Conservation (phyloP, 2,329 filamentous ascomycete genomes). For the Hypoxylon sp. region DNA sequence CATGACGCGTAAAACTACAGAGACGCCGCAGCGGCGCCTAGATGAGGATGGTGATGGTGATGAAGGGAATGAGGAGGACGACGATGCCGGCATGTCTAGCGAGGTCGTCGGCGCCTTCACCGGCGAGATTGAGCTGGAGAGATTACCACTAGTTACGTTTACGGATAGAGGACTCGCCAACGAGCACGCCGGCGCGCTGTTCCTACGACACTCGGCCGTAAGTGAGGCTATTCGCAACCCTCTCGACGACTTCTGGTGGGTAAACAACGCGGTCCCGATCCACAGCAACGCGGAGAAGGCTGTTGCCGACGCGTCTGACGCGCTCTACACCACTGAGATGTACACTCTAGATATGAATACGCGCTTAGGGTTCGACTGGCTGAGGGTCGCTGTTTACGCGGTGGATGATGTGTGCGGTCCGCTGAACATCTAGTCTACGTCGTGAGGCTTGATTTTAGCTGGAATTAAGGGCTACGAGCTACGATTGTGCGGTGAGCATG, state of each 20-base stretch:
- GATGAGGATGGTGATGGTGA: background rate
- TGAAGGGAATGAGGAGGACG: background rate
- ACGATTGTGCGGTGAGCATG: background rate
- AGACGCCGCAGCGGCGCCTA: background rate
- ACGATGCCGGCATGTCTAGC: background rate
- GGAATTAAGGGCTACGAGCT: background rate
- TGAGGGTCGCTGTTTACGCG: constrained; percentile 43
- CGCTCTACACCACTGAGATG: constrained; percentile 37
- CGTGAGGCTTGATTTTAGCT: background rate
- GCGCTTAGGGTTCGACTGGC: constrained; percentile 45
- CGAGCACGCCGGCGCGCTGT: constrained; percentile 40
- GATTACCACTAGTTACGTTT: constrained; percentile 37
- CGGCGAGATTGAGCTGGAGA: constrained; percentile 31
- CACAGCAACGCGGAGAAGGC: constrained; percentile 34
- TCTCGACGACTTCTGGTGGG: constrained; percentile 46
- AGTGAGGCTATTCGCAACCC: constrained; percentile 12
- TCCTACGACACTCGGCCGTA: constrained; percentile 40
- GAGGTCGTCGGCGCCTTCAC: constrained; percentile 15
- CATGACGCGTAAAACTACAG: constrained; percentile 19
- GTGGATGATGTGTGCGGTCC: constrained; percentile 47
- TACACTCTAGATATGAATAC: constrained; percentile 40
- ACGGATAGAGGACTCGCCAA: constrained; percentile 46
- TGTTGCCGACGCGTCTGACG: background rate
- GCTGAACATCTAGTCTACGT: constrained; percentile 45
- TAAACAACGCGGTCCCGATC: constrained; percentile 23